Base-by-base conservation (phyloP, 345 rosid genomes). In the Syzygium jambos region DNA sequence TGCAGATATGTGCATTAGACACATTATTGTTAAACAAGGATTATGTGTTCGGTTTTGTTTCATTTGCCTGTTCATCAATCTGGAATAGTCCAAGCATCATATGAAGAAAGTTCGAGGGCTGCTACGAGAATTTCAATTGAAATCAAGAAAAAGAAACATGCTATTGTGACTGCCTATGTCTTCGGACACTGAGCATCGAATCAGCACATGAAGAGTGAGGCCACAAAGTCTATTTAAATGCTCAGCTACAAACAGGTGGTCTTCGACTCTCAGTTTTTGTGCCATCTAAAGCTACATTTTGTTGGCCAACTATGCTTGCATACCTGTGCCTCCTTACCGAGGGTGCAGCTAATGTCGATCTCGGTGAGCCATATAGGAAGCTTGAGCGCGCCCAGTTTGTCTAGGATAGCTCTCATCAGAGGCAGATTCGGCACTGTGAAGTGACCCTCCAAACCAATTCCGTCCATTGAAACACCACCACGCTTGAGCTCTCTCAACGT, bases 301-400 rank as follows among this genome's bases (percentile, higher is more conserved):
- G 86, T 22, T 2, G 61, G 19, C 46, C 15, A 29, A 5, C n/a
- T 23, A 21, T 8, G 61, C 9, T 86, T 78, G 65, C 23, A 25
- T 9, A 95, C 98, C 96, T 97, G 98, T 65, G 93, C 89, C 61
- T 86, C 86, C 80, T 90, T 85, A 87, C 92, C 94, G 7, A 93
- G 91, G 15, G 73, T 87, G 9, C 49, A 80, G 88, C 94, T 93
- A 78, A 96, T 93, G 87, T 97, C 98, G 56, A 95, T 92, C 89
- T 97, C 99, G 5, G 99, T 96, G 41, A 96, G 97, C 98, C 98
- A 95, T 38, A 96, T 93, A 4, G 99, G 98, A n/a, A 94, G 95
- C 22, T 89, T 85, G 6, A 97, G 93, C 2, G 94, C 88, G 27
- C 95, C 98, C 87, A 97, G 84, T 78, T 97, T 97, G 90, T 97